Percentiles rank a stretch among this genome's conserved stretches.
Evolutionary conservation across 2,329 filamentous ascomycete species (phyloP).

Genomic region (Rosellinia necatrix): DNA sequence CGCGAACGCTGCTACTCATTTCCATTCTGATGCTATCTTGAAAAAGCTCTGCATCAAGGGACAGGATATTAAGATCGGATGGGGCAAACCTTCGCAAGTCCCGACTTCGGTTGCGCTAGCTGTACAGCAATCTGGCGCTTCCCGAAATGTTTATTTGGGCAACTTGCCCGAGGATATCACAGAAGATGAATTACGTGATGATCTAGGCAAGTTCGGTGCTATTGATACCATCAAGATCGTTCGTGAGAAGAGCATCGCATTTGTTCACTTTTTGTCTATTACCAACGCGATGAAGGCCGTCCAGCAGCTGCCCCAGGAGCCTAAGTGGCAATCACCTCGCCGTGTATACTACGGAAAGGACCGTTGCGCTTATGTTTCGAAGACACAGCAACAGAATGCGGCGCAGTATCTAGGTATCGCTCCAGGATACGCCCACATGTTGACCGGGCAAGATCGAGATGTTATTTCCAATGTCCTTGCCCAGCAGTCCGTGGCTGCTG

Average conservation of each 20-base stretch:
- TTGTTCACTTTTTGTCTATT: constrained; percentile 94
- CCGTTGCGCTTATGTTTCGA: constrained; percentile 96
- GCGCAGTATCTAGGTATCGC: constrained; percentile 97
- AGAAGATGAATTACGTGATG: constrained; percentile 92
- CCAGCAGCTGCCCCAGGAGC: constrained; percentile 90
- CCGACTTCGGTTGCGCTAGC: constrained; percentile 96
- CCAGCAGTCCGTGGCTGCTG: constrained; percentile 95
- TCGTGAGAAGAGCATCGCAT: constrained; percentile 95
- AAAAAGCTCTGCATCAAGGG: constrained; percentile 99
- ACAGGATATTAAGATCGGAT: constrained; percentile 99
- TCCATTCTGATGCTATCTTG: constrained; percentile 98
- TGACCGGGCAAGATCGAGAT: constrained; percentile 94
- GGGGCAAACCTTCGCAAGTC: constrained; percentile 98
- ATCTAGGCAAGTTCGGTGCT: constrained; percentile 92
- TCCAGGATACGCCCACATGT: constrained; percentile 92
- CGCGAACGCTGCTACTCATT: constrained; percentile 95
- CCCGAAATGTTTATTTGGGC: constrained; percentile 94
- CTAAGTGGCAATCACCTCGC: constrained; percentile 94
- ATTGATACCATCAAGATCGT: constrained; percentile 99
- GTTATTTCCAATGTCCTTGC: constrained; percentile 95
- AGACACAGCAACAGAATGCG: constrained; percentile 99
- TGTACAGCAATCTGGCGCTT: constrained; percentile 96
- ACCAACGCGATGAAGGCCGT: constrained; percentile 98
- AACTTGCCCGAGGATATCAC: constrained; percentile 88
- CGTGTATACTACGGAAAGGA: constrained; percentile 99